Base-by-base conservation (phyloP, 2,329 filamentous ascomycete genomes). In the Metarhizium brunneum region DNA sequence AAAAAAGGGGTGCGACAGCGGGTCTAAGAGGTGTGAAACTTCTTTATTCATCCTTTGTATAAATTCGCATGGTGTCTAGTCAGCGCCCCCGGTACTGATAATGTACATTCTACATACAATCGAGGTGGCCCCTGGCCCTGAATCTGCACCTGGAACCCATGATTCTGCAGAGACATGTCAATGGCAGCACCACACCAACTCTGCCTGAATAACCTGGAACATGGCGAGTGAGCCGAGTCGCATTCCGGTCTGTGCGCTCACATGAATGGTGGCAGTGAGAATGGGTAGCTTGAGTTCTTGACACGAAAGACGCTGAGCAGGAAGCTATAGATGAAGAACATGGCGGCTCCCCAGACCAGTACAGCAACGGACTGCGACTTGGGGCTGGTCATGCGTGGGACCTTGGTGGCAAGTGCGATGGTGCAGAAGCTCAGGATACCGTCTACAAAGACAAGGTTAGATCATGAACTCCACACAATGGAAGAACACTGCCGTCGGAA, bases 261-360 rank as follows among this genome's bases (percentile, higher is more conserved):
- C 73, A 85, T 78, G 72, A 99, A 97, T 11, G 94, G 94, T 55
- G 94, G 94, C 59, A 99, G 80, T 67, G 85, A 91, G 74, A 97
- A 96, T 16, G 92, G 92, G 73, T 99, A 99, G 29, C 90, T 90
- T 38, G 85, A 85, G 68, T 97, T 99, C 85, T 99, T 99, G 65
- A 88, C 78, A 65, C 92, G 85, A 81, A 99, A 99, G 60, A 96
- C 79, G 72, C 89, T 96, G 62, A 99, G 81, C 60, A 99, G 78
- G 74, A 96, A 94, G 76, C 92, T 95, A 78, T 97, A 97, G 73
- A 91, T 84, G 60, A 88, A 73, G 63, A 96, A 85, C 56, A 96
- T 73, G 35, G 94, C 76, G 49, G 76, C 82, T 20, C 83, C 85
- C 88, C 91, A 96, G 47, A 87, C 77, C 56, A 96, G 73, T 6